Evolutionary conservation across 306 rosid species (phyloP).

Genomic region (Cucurbita argyrosperma): DNA sequence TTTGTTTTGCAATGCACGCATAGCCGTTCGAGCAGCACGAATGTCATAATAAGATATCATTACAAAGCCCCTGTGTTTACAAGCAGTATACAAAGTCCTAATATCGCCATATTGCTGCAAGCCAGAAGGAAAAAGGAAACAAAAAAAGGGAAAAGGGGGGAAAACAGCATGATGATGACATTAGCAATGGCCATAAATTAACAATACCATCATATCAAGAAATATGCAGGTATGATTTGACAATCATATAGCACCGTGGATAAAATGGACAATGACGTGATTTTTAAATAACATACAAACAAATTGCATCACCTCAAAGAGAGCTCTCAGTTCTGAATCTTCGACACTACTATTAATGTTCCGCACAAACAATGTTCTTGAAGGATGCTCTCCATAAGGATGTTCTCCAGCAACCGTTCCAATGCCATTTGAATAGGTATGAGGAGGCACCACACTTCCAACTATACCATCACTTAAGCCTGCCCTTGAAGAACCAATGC

Average conservation of each 20-base stretch:
- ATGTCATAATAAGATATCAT: conserved; percentile 95
- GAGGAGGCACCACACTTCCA: conserved; percentile 42
- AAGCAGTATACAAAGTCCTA: conserved; percentile 82
- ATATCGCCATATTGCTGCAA: conserved; percentile 82
- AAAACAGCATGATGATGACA: background rate
- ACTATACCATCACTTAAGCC: conserved; percentile 38
- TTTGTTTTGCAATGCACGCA: conserved; percentile 82
- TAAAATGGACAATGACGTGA: background rate
- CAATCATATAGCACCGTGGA: background rate
- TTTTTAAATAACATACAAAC: background rate
- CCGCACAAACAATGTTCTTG: conserved; percentile 84
- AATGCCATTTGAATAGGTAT: conserved; percentile 48
- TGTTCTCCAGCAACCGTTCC: conserved; percentile 86
- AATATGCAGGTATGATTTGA: background rate
- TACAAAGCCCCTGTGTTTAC: conserved; percentile 94
- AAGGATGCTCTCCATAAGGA: conserved; percentile 95
- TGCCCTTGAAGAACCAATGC: conserved; percentile 35
- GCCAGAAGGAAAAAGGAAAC: background rate
- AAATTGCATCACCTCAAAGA: conserved; percentile 37
- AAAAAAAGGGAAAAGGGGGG: background rate
- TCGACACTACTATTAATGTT: conserved; percentile 82
- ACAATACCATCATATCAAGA: background rate
- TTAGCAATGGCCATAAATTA: background rate
- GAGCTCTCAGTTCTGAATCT: conserved; percentile 50
- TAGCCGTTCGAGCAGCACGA: conserved; percentile 85